phyloP scores from a whole-genome alignment of 2,329 filamentous ascomycete species.

The Penicillium griseofulvum region DNA sequence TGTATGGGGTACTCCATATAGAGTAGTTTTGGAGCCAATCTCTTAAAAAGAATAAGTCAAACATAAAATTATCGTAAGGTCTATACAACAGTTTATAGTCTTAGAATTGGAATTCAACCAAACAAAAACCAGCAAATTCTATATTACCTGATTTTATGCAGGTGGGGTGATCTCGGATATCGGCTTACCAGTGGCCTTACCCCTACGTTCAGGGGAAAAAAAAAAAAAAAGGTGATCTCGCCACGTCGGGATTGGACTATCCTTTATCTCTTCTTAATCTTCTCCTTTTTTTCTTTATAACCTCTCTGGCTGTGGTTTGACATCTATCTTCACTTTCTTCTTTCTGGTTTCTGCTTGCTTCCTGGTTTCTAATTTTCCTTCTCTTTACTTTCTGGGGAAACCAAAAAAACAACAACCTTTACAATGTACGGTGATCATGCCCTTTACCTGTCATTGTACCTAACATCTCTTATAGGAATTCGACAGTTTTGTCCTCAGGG shows the following conservation, averaged over 20 bases:
- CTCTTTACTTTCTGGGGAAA: neutral
- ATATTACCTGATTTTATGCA: slow-evolving; percentile 4
- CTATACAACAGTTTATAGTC: neutral
- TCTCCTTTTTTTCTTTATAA: slow-evolving; percentile 8
- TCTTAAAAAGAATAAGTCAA: neutral
- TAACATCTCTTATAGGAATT: slow-evolving; percentile 43
- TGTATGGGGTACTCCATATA: neutral
- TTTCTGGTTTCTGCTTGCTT: neutral
- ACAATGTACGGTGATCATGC: slow-evolving; percentile 12
- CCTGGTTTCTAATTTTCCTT: neutral
- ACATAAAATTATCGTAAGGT: neutral
- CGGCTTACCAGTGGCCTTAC: slow-evolving; percentile 36
- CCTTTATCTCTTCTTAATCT: slow-evolving; percentile 9
- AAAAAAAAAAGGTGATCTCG: slow-evolving; percentile 28
- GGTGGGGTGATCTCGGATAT: slow-evolving; percentile 25
- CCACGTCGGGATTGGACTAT: slow-evolving; percentile 34
- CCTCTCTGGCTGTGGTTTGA: neutral
- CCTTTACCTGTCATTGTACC: neutral
- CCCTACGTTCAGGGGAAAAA: slow-evolving; percentile 20
- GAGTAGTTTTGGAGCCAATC: too few species aligned
- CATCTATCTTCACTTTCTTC: neutral
- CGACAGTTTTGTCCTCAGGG: slow-evolving; percentile 48
- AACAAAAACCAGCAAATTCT: slow-evolving; percentile 10
- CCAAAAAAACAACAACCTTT: neutral
- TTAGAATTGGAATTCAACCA: slow-evolving; percentile 2